Percentiles rank a stretch among this genome's conserved stretches.
phyloP scores from a whole-genome alignment of 768 basidiomycete genomes.

The Termitomyces sp. region DNA sequence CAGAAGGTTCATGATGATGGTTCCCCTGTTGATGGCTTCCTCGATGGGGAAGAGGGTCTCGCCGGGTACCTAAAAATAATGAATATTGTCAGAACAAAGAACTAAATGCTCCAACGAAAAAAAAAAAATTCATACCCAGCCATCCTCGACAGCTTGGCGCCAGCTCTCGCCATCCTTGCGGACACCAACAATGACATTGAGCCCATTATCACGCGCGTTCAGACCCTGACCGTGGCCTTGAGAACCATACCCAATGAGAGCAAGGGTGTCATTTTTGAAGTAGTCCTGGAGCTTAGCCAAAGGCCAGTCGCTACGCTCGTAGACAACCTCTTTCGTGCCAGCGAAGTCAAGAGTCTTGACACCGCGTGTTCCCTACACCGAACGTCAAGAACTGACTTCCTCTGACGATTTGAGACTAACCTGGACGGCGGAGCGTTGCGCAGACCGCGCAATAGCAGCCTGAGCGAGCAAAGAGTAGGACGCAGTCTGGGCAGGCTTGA shows the following conservation, averaged over 20 bases:
- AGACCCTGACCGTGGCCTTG: slow-evolving; percentile 98
- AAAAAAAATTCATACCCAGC: slow-evolving; percentile 59
- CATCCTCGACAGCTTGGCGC: slow-evolving; percentile 92
- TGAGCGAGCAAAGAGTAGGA: slow-evolving; percentile 67
- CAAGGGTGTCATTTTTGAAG: slow-evolving; percentile 99
- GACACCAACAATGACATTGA: slow-evolving; percentile 98
- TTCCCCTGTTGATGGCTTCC: slow-evolving; percentile 92
- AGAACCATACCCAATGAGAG: slow-evolving; percentile 98
- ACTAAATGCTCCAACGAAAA: background rate
- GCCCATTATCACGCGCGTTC: slow-evolving; percentile 97
- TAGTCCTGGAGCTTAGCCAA: slow-evolving; percentile 97
- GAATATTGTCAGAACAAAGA: background rate
- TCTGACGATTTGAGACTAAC: slow-evolving; percentile 18
- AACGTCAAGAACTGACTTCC: slow-evolving; percentile 6
- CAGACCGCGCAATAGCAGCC: slow-evolving; percentile 35
- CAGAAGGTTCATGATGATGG: slow-evolving; percentile 99
- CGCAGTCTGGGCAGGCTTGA: slow-evolving; percentile 43
- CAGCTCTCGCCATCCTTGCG: slow-evolving; percentile 96
- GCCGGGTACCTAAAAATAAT: slow-evolving; percentile 69
- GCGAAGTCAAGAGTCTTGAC: slow-evolving; percentile 97
- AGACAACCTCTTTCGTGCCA: slow-evolving; percentile 87
- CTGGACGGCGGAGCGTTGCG: slow-evolving; percentile 25
- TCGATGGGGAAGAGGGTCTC: slow-evolving; percentile 98
- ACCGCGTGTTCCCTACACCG: slow-evolving; percentile 57
- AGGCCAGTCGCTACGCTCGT: slow-evolving; percentile 97